A percentile compares a stretch with the other conserved stretches of the same genome.
Evolutionary conservation across 2,329 filamentous ascomycete species (phyloP).

Genomic region (Pseudogymnoascus destructans): DNA sequence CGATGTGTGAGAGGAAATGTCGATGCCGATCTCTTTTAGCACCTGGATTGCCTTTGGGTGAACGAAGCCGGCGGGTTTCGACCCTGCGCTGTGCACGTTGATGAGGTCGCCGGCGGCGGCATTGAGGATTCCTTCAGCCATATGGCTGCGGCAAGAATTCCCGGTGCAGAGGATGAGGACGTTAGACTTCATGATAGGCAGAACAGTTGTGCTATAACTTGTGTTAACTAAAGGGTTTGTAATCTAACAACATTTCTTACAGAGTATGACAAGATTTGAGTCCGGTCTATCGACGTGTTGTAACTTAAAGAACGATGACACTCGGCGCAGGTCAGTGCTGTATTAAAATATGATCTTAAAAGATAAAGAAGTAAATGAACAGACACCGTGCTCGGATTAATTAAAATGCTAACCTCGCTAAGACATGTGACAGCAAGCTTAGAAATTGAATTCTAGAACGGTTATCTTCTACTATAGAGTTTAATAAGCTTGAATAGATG

Average conservation of each 20-base stretch:
- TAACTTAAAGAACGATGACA: neutral
- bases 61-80: slow-evolving; percentile 10
- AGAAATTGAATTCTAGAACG: too few relatives aligned
- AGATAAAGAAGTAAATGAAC: neutral
- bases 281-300: neutral
- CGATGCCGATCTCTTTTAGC: slow-evolving; percentile 11
- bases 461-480: too few relatives aligned
- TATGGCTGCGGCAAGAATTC: slow-evolving; percentile 12
- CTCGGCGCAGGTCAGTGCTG: neutral
- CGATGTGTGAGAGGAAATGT: slow-evolving; percentile 12
- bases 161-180: slow-evolving; percentile 12
- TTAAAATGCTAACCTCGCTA: too few relatives aligned
- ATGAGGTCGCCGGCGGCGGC: slow-evolving; percentile 9
- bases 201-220: neutral
- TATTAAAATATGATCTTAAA: neutral
- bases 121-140: slow-evolving; percentile 12
- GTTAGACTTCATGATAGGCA: slow-evolving; percentile 8
- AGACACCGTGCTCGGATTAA: neutral
- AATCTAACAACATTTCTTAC: neutral
- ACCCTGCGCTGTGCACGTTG: slow-evolving; percentile 11
- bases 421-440: too few relatives aligned
- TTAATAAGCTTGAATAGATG: neutral
- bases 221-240: neutral
- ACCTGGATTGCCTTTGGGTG: slow-evolving; percentile 11
- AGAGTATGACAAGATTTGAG: neutral